Evolutionary conservation across 352 stramenopile genomes (phyloP), one percentile per base, ranked within the genome.

Genomic region (Phytophthora syringae): DNA sequence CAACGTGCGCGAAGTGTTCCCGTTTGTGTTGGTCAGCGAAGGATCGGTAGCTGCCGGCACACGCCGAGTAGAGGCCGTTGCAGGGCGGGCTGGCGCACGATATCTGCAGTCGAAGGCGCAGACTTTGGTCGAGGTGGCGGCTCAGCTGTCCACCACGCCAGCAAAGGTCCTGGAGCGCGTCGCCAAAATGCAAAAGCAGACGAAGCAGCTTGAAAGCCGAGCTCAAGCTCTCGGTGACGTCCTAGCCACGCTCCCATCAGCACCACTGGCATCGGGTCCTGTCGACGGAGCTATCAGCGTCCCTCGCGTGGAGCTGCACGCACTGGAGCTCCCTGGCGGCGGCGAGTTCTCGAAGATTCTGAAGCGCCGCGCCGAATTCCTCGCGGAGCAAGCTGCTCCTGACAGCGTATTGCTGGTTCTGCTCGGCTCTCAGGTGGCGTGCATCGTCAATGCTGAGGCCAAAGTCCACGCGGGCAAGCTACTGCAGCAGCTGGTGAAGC

Each of bases 11-110:
- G 67, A 74, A 10, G 50, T 94, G 5, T 92, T 90, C 55, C 85
- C 84, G 15, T 92, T 95, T 52, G 84, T 80, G 20, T 65, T 96
- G 40, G 54, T 93, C 13, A 91, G 84, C 45, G 82, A 95, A 63
- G 80, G 79, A 43, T 94, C 83, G 2, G 85, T 96, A 11, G 84
- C 88, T 21, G 87, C 83, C 2, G 88, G 88, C 18, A 96, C 84
- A 37, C 78, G 87, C 20, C 86, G 86, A 27, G 82, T 95, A 30
- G 84, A 94, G 67, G 77, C 78, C 3, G 72, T 92, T 12, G 76
- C 76, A 16, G 83, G 79, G 12, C 50, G 82, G 3, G 77, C 86
- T 25, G 80, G 77, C 24, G 75, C 79, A 13, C 72, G 72, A 50
- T 67, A 88, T 42, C 57, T 93, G 59, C 80, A 93, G 65, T 70